phyloP scores from a whole-genome alignment of 306 rosid species.

The Acacia confusa region DNA sequence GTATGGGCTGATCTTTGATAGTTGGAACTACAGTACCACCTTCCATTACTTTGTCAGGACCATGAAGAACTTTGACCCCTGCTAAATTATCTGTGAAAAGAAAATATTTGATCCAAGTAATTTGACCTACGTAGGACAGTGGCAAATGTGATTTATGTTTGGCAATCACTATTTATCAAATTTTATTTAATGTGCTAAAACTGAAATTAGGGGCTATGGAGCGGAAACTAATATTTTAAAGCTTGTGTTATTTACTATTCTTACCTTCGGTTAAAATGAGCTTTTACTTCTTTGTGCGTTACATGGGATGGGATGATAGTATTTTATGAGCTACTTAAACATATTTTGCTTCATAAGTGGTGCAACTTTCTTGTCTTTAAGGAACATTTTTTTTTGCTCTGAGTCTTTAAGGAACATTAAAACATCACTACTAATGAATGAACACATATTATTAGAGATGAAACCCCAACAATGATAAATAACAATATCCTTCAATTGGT shows the following conservation, averaged over 20 bases:
- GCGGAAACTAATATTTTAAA: background rate
- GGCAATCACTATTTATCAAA: background rate
- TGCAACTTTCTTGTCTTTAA: no score
- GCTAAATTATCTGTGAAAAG: conserved; percentile 65
- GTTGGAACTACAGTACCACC: conserved; percentile 96
- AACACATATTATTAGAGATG: no score
- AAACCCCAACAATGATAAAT: no score
- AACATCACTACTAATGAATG: no score
- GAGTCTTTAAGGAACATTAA: no score
- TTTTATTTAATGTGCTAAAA: background rate
- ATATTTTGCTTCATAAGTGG: no score
- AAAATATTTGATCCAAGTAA: conserved; percentile 28
- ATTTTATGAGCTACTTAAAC: no score
- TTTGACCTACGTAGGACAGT: conserved; percentile 18
- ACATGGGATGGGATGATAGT: no score
- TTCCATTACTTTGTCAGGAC: conserved; percentile 86
- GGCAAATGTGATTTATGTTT: background rate
- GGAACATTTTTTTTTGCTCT: no score
- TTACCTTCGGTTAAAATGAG: background rate
- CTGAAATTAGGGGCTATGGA: background rate
- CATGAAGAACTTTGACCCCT: conserved; percentile 95
- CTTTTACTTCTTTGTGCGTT: no score
- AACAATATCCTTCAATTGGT: no score
- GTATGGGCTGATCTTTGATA: conserved; percentile 86
- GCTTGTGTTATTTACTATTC: background rate